Evolutionary conservation across 2,329 filamentous ascomycete genomes (phyloP).

Genomic region (Fusarium denticulatum): DNA sequence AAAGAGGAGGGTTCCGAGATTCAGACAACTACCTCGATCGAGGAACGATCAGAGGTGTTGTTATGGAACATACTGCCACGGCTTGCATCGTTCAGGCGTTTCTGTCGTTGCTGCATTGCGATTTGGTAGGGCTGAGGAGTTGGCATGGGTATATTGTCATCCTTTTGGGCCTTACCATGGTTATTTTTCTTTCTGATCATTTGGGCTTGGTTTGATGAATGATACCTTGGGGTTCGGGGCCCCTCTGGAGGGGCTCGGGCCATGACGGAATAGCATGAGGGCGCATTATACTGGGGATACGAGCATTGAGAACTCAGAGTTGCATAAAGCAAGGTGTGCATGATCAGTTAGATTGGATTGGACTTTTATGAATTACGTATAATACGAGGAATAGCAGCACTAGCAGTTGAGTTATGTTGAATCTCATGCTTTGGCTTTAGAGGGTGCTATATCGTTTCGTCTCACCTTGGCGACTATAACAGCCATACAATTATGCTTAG

Average conservation of each 20-base stretch:
- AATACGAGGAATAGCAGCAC: conserved; percentile 36
- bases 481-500: background rate
- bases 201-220: conserved; percentile 36
- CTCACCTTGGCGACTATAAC: background rate
- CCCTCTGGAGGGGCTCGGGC: conserved; percentile 40
- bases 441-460: background rate
- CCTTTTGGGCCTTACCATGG: conserved; percentile 31
- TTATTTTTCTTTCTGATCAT: conserved; percentile 28
- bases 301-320: conserved; percentile 7
- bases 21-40: background rate
- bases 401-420: conserved; percentile 8
- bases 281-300: conserved; percentile 19
- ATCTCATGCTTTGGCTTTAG: background rate
- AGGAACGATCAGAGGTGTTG: conserved; percentile 1
- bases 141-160: conserved; percentile 36
- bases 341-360: conserved; percentile 42
- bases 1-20: background rate
- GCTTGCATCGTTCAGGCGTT: conserved; percentile 45
- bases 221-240: conserved; percentile 38
- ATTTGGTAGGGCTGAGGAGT: conserved; percentile 43
- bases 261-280: conserved; percentile 31
- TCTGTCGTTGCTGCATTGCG: conserved; percentile 41
- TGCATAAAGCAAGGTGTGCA: conserved; percentile 25
- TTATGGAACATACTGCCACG: conserved; percentile 25
- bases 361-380: conserved; percentile 41